Evolutionary conservation across 2,329 filamentous ascomycete genomes (phyloP).

Genomic region (Talaromyces sp.): DNA sequence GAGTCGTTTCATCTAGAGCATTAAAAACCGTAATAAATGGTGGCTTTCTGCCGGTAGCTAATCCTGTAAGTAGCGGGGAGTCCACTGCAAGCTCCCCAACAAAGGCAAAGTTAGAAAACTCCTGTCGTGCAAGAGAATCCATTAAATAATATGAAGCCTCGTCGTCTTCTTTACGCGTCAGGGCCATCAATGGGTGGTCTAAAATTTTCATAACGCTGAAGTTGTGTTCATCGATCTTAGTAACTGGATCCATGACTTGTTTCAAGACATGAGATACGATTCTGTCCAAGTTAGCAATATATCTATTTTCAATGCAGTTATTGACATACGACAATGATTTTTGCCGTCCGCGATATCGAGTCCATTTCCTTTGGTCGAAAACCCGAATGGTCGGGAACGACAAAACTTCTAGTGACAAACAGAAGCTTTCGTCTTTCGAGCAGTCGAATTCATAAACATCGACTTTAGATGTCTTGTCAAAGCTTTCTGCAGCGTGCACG

Average conservation of each 20-base stretch:
- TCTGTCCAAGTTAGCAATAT: neutral
- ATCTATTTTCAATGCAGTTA: neutral
- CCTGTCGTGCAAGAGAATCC: conserved; percentile 1
- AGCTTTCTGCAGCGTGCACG: neutral
- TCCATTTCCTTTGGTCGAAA: conserved; percentile 2
- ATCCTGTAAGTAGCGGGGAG: neutral
- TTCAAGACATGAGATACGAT: conserved; percentile 6
- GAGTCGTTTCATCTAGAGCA: conserved; percentile 2
- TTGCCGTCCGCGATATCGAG: conserved; percentile 8
- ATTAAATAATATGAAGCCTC: neutral
- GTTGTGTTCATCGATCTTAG: conserved; percentile 5
- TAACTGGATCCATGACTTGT: neutral
- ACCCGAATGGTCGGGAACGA: conserved; percentile 8
- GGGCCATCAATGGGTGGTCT: conserved; percentile 1
- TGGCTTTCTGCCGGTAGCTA: neutral
- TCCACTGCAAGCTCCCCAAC: neutral
- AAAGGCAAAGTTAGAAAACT: conserved; percentile 6
- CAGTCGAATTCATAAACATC: conserved; percentile 9
- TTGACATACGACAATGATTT: conserved; percentile 1
- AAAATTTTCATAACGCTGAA: conserved; percentile 4
- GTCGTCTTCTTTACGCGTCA: neutral
- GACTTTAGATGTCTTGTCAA: conserved; percentile 4
- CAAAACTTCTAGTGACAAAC: conserved; percentile 7
- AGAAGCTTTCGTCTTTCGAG: conserved; percentile 3
- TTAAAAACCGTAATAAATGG: conserved; percentile 4